These are phyloP conservation scores for Melaleuca alternifolia DNA, from an alignment of 345 rosid species.

Conservation along the genomic window DNA sequence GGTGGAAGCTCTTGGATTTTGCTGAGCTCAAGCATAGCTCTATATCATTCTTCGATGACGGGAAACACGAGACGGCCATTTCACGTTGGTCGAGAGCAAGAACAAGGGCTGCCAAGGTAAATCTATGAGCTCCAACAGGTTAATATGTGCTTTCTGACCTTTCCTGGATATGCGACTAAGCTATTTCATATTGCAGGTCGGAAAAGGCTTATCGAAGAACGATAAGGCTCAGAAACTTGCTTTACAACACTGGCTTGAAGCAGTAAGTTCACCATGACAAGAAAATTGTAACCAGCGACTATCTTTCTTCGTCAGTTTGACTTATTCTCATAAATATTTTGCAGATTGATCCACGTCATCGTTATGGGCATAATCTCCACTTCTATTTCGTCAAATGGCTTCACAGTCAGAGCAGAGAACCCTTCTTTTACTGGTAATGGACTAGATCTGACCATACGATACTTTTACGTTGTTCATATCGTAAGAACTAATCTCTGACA, in stretches of 20 bases:
- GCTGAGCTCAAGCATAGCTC: conserved; percentile 85
- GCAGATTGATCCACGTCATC: conserved; percentile 96
- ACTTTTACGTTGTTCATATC: background rate
- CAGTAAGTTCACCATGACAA: conserved; percentile 40
- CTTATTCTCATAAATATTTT: background rate
- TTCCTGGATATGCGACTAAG: conserved; percentile 1
- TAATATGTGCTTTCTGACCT: background rate
- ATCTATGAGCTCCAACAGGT: background rate
- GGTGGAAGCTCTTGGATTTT: conserved; percentile 93
- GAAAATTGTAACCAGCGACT: background rate
- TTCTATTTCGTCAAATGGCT: conserved; percentile 70
- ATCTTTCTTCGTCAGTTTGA: background rate
- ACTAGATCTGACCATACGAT: background rate
- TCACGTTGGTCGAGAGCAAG: conserved; percentile 97
- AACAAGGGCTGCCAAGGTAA: conserved; percentile 71
- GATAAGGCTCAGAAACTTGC: conserved; percentile 78
- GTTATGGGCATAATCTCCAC: conserved; percentile 89
- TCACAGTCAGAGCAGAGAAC: conserved; percentile 75
- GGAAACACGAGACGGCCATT: conserved; percentile 86
- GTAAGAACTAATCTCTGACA: conserved; percentile 5
- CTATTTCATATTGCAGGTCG: conserved; percentile 17
- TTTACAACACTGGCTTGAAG: conserved; percentile 96
- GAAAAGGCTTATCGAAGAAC: conserved; percentile 92
- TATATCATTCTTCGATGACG: conserved; percentile 70
- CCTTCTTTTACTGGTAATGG: conserved; percentile 92